Evolutionary conservation across 768 basidiomycete genomes (phyloP), one percentile per base, ranked within the genome.

Genomic region (Stropharia rugosoannulata): DNA sequence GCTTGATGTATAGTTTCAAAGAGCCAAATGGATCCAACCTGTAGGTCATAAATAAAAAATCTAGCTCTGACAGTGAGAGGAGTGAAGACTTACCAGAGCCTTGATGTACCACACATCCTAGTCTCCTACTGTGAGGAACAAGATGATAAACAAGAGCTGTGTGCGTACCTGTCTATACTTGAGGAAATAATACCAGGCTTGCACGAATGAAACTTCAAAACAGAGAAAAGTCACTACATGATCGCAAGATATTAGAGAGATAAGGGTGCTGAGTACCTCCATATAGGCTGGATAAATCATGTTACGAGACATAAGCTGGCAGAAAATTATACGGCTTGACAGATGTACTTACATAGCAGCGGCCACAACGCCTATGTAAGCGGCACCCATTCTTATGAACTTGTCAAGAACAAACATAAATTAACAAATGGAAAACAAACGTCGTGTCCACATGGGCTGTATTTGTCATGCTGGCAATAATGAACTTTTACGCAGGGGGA

Each of bases 181-280:
- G 54, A 73, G 68, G 62, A 79, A 84, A 56, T 82, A 84, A 62
- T 78, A 82, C 75, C 77, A 80, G 0, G 81, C 77, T 63, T 84
- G 82, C 29, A 81, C 75, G 59, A 79, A 81, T 2, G 82, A 81
- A 8, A 84, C 82, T 84, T 51, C 18, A 32, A 29, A 15, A 29
- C 38, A 8, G 15, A 55, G 18, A 55, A 49, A 46, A 45, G 49
- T 53, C n/a, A 39, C 49, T 32, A 32, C 5, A 32, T 6, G 9
- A 32, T 32, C 29, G 29, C 29, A 32, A 6, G 53, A 44, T n/a
- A 27, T 6, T 22, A 7, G n/a, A 13, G 4, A 13, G 5, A 48
- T 36, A 43, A 35, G 19, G 13, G 16, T 36, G 54, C 41, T 29
- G 59, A 63, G n/a, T 71, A 80, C 82, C 80, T 70, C 82, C 82